Evolutionary conservation across 1,139 yeast genomes (phyloP), one percentile per base, ranked within the genome.

Genomic region (Blastobotrys persicus): DNA sequence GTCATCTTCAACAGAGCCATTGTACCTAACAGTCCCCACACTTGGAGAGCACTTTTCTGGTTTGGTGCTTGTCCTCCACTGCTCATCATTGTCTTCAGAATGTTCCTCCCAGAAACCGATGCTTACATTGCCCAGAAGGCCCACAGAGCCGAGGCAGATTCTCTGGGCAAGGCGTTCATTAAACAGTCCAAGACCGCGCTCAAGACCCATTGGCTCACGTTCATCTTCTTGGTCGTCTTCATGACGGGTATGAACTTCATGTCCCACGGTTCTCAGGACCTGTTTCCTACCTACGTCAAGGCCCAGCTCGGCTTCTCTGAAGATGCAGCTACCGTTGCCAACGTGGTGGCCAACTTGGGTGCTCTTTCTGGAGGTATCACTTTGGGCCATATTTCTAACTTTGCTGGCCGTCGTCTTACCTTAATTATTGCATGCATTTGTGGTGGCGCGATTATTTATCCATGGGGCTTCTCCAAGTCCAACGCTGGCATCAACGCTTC

Each of bases 41-140:
- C 79, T 0, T 87, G 95, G 95, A 76, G 94, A 62, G 77, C 88
- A 1, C 72, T 86, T 55, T 84, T 82, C 66, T 86, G 94, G 89
- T 85, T 88, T 60, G 80, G 86, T 46, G 81, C 92, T 20, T 86
- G 91, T 20, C 78, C 83, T 11, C 82, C 85, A 23, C 76, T 79
- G 38, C 64, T 82, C 16, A 74, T 84, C 55, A 74, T 79, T 48
- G 56, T 69, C 33, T 81, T 81, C 76, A 76, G 89, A 65, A 55
- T 75, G 48, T 51, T 62, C 18, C 69, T 81, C 28, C 86, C 86
- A 17, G 88, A 83, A 62, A 80, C 86, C 6, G 79, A 79, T 45
- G 75, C 77, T n/a, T 82, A 75, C 66, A 69, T 67, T 34, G 62
- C 63, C 13, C 66, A 58, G 57, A 63, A 59, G 49, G 53, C 49